A percentile compares a stretch with the other conserved stretches of the same genome.
These are phyloP conservation scores for Aspergillus wentii DNA, from an alignment of 495 filamentous ascomycete species.

Conservation along the genomic window DNA sequence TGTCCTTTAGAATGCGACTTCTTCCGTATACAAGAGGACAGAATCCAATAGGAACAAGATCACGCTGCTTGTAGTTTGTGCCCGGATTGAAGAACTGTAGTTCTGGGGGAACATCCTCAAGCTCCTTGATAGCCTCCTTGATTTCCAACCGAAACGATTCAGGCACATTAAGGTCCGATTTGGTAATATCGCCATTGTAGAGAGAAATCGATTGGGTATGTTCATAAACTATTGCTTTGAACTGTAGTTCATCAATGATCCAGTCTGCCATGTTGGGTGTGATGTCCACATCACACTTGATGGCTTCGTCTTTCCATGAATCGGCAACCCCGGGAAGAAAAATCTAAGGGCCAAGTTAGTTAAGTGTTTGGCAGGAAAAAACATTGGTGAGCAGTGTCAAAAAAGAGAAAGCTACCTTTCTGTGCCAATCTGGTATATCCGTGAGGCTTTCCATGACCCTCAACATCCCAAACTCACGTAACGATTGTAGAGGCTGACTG, in stretches of 20 bases:
- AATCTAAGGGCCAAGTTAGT: conserved; percentile 13
- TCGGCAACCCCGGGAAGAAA: conserved; percentile 35
- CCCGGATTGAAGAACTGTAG: conserved; percentile 19
- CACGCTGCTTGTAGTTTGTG: conserved; percentile 14
- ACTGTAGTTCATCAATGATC: conserved; percentile 47
- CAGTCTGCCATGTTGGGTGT: conserved; percentile 45
- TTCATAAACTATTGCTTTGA: conserved; percentile 39
- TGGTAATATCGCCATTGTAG: conserved; percentile 33
- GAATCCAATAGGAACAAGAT: conserved; percentile 39
- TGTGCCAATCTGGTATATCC: conserved; percentile 48
- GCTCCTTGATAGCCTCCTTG: conserved; percentile 11
- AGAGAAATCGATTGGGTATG: conserved; percentile 24
- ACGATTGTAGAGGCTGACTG: conserved; percentile 30
- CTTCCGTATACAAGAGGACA: conserved; percentile 41
- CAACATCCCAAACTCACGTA: conserved; percentile 36
- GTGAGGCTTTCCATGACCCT: conserved; percentile 35
- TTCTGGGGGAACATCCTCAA: conserved; percentile 12
- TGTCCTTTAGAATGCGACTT: conserved; percentile 24
- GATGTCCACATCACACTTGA: conserved; percentile 26
- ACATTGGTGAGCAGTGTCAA: not conserved
- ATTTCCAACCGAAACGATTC: conserved; percentile 27
- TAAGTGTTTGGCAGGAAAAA: too few species aligned
- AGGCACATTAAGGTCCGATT: conserved; percentile 32
- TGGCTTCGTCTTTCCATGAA: conserved; percentile 34
- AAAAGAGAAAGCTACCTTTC: conserved; percentile 31